Conservation (phyloP, 768 basidiomycete genomes). For the Podaxis pistillaris region DNA sequence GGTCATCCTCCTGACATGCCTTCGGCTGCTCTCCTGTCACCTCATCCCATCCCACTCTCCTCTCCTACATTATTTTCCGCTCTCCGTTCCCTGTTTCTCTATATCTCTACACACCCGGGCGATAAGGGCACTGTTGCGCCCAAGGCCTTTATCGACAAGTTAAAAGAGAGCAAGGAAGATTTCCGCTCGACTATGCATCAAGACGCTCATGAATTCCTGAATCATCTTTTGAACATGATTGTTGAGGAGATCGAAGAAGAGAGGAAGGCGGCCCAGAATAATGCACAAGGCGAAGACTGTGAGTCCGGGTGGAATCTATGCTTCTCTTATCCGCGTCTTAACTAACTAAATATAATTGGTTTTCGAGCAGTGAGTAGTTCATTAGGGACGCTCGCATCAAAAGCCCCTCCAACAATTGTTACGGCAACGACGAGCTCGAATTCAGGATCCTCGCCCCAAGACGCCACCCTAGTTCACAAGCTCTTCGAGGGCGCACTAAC, state of each 20-base stretch:
- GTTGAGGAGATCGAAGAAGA: constrained; percentile 90
- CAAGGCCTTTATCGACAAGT: constrained; percentile 87
- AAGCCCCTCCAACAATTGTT: constrained; percentile 37
- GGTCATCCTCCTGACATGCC: constrained; percentile 24
- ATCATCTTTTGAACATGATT: constrained; percentile 89
- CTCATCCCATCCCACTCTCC: constrained; percentile 49
- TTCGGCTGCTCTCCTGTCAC: constrained; percentile 27
- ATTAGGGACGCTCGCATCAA: constrained; percentile 50
- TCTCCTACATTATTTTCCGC: constrained; percentile 87
- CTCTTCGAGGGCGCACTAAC: constrained; percentile 94
- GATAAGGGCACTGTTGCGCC: constrained; percentile 88
- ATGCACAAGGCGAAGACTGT: constrained; percentile 61
- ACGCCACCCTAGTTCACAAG: constrained; percentile 81
- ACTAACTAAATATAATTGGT: constrained; percentile 7
- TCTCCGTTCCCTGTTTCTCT: constrained; percentile 84
- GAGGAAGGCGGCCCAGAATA: constrained; percentile 40
- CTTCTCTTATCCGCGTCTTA: constrained; percentile 4
- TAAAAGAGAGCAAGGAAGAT: constrained; percentile 88
- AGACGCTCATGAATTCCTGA: constrained; percentile 98
- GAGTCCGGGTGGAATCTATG: constrained; percentile 31
- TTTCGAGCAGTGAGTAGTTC: constrained; percentile 56
- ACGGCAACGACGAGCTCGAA: constrained; percentile 44
- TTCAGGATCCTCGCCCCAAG: constrained; percentile 43
- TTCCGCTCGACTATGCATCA: constrained; percentile 94
- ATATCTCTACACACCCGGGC: constrained; percentile 76